A percentile compares a stretch with the other conserved stretches of the same genome.
Conservation (phyloP, 169 alveolate species). For the Eimeria praecox region DNA sequence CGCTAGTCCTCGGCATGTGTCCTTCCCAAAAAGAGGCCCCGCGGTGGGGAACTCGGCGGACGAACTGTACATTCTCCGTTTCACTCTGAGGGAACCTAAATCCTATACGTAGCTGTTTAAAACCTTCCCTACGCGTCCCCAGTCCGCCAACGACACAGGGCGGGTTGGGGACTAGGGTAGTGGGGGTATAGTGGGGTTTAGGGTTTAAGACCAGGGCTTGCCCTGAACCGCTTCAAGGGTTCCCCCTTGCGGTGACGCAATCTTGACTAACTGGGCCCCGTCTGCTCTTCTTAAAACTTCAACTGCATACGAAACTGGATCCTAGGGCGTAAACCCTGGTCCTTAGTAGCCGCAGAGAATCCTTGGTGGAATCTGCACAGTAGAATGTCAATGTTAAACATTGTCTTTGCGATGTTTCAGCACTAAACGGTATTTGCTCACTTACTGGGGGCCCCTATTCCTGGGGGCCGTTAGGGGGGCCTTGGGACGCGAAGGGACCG, state of each 20-base stretch:
- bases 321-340: background rate
- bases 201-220: background rate
- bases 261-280: background rate
- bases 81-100: background rate
- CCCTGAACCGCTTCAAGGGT: background rate
- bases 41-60: slow-evolving; percentile 63
- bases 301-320: background rate
- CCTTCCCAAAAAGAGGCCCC: slow-evolving; percentile 66
- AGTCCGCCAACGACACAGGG: background rate
- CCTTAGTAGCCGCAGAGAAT: background rate
- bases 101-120: background rate
- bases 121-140: background rate
- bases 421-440: background rate
- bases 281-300: background rate
- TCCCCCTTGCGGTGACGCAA: background rate
- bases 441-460: background rate
- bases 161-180: background rate
- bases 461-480: background rate
- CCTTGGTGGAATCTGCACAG: background rate
- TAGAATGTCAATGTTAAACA: background rate
- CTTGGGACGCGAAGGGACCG: background rate
- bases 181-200: background rate
- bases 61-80: slow-evolving; percentile 51
- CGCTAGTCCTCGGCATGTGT: slow-evolving; percentile 58
- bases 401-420: background rate